phyloP scores from a whole-genome alignment of 176 grass and related monocot species.

The Oryza australiensis region DNA sequence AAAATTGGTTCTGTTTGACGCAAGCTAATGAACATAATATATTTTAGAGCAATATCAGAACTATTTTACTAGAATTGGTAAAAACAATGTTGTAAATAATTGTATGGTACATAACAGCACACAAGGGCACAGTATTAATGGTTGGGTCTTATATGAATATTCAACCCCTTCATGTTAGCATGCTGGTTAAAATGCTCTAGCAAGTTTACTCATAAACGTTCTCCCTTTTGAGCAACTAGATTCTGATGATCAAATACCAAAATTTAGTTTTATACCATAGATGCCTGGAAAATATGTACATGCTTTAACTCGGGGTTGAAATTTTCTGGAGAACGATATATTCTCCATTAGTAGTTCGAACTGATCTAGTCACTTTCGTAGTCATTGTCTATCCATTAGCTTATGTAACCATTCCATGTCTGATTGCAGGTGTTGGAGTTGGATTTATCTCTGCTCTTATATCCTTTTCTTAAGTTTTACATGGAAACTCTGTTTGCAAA shows the following conservation, averaged over 20 bases:
- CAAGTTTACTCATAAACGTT: background rate
- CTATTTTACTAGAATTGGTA: no score
- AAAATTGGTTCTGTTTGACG: background rate
- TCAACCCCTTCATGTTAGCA: background rate
- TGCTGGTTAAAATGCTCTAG: background rate
- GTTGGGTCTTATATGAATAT: background rate
- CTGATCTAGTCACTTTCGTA: background rate
- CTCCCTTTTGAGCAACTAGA: background rate
- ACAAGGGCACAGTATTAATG: background rate
- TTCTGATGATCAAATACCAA: background rate
- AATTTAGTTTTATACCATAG: background rate
- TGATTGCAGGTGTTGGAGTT: constrained; percentile 83
- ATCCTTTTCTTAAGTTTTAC: constrained; percentile 59
- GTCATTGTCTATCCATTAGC: background rate
- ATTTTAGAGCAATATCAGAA: no score
- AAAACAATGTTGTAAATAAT: no score
- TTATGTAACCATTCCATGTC: constrained; percentile 27
- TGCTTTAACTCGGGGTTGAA: background rate
- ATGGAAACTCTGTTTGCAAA: constrained; percentile 10
- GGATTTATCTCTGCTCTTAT: constrained; percentile 99
- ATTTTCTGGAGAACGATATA: background rate
- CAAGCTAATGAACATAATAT: background rate
- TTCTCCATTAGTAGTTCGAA: background rate
- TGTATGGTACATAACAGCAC: background rate
- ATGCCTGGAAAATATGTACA: background rate